Base-by-base conservation (phyloP, 2,329 filamentous ascomycete species). In the Neopestalotiopsis sp. region DNA sequence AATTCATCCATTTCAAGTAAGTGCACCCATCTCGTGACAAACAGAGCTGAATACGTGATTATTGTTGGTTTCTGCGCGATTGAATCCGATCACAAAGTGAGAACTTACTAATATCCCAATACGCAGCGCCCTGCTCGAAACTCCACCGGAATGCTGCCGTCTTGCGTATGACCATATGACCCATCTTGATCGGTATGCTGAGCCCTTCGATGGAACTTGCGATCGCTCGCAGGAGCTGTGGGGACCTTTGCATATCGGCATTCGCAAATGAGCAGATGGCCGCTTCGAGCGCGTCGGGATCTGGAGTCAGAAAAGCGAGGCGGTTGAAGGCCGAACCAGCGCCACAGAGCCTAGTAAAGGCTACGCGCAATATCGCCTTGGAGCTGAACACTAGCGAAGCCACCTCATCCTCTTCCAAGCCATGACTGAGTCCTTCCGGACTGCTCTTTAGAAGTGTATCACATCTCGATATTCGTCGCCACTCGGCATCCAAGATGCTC, bases 91-190 rank as follows among this genome's bases (percentile, higher is more conserved):
- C 24, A 24, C 24, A 24, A n/a, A n/a, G 24, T 57, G 53, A 28
- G 9, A 9, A 42, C 53, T 57, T 57, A 57, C 53, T 28, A n/a
- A n/a, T 20, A 57, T 57, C 53, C 53, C 53, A 57, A n/a, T n/a
- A n/a, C 17, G 53, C 53, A 14, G 24, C 24, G 9, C 17, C 53
- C 17, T 57, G 53, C 3, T 20, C 24, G 53, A 57, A 20, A n/a
- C 53, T 28, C 53, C 53, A 57, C 17, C 53, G 53, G 53, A 57
- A 57, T 28, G 53, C 53, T 57, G 53, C 53, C 3, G 53, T 57
- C 24, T 57, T 57, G 17, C 53, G 53, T 57, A 57, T 28, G 17
- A 57, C 17, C 53, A 57, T 57, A n/a, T 57, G 53, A n/a, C 53
- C 53, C 53, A 57, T 57, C 53, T 57, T 57, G 53, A 57, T 28